A percentile compares a stretch with the other conserved stretches of the same genome.
Evolutionary conservation across 1,284 basidiomycete genomes (phyloP).

Genomic region (Apiotrichum sp.): DNA sequence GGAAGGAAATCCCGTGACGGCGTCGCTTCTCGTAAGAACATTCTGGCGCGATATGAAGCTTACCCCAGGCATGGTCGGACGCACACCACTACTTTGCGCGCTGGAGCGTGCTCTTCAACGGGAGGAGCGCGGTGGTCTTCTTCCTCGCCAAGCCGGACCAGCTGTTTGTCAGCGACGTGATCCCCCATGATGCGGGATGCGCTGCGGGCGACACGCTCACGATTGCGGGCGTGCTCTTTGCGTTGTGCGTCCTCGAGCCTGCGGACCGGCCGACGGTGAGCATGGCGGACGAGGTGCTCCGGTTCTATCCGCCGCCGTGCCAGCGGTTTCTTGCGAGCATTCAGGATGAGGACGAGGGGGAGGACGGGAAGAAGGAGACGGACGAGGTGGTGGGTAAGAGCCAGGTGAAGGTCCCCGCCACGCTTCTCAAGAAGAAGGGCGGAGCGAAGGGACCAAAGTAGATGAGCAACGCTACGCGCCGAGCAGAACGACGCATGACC

Average conservation of each 20-base stretch:
- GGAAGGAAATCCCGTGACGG: background rate
- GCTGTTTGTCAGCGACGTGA: constrained; percentile 5
- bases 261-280: constrained; percentile 3
- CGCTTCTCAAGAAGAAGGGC: too few species aligned
- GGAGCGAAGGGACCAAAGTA: too few species aligned
- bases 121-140: constrained; percentile 3
- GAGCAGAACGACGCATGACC: too few species aligned
- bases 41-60: background rate
- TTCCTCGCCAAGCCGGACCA: constrained; percentile 12
- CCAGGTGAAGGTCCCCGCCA: too few species aligned
- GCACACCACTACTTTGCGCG: constrained; percentile 10
- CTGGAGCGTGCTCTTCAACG: constrained; percentile 13
- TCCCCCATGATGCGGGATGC: constrained; percentile 2
- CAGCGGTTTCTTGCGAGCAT: too few species aligned
- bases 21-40: constrained; percentile 7
- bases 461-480: too few species aligned
- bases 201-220: background rate
- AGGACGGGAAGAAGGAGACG: too few species aligned
- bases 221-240: constrained; percentile 4
- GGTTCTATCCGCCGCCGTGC: background rate
- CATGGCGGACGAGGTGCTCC: constrained; percentile 4
- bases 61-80: constrained; percentile 7
- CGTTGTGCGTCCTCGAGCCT: constrained; percentile 1
- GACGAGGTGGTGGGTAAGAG: too few species aligned
- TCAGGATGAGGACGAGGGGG: too few species aligned